Evolutionary conservation across 371 early-diverging fungal species (phyloP).

Genomic region (Caulochytrium protostelioides): DNA sequence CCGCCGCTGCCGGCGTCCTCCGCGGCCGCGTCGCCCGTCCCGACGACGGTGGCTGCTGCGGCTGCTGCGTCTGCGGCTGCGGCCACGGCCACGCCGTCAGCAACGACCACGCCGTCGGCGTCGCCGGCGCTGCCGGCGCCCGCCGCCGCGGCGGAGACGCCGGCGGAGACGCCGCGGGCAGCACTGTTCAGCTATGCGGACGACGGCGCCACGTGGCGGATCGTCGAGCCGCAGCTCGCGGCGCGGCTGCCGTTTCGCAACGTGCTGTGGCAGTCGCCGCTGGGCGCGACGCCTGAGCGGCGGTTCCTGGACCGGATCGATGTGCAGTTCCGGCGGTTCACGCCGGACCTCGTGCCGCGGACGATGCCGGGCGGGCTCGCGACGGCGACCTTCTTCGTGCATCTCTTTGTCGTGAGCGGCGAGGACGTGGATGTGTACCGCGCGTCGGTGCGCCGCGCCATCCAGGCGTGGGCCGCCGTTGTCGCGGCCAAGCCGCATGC

Average conservation of each 20-base stretch:
- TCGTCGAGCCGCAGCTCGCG: too few species aligned
- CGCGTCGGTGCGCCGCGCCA: slow-evolving; percentile 41
- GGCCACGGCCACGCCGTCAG: too few species aligned
- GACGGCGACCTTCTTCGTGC: slow-evolving; percentile 43
- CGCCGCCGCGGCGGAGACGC: too few species aligned
- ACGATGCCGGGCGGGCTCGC: slow-evolving; percentile 30
- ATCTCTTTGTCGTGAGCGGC: slow-evolving; percentile 59
- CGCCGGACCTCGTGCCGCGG: slow-evolving; percentile 31
- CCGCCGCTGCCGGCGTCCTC: too few species aligned
- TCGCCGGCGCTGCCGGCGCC: too few species aligned
- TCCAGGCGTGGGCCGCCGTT: slow-evolving; percentile 58
- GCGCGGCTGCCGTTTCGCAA: slow-evolving; percentile 59
- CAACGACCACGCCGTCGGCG: too few species aligned
- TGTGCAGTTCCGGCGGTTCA: slow-evolving; percentile 43
- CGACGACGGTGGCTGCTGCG: too few species aligned
- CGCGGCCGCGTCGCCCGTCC: too few species aligned
- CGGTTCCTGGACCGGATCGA: slow-evolving; percentile 23
- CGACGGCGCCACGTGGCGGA: too few species aligned
- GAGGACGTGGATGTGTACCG: slow-evolving; percentile 76
- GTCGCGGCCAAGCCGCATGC: slow-evolving; percentile 56
- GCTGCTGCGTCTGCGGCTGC: too few species aligned
- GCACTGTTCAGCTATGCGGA: too few species aligned
- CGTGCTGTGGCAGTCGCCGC: slow-evolving; percentile 59
- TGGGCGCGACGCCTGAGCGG: slow-evolving; percentile 27
- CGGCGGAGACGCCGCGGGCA: too few species aligned